phyloP scores from a whole-genome alignment of 2,329 filamentous ascomycete species.

The Aureobasidium pullulans region DNA sequence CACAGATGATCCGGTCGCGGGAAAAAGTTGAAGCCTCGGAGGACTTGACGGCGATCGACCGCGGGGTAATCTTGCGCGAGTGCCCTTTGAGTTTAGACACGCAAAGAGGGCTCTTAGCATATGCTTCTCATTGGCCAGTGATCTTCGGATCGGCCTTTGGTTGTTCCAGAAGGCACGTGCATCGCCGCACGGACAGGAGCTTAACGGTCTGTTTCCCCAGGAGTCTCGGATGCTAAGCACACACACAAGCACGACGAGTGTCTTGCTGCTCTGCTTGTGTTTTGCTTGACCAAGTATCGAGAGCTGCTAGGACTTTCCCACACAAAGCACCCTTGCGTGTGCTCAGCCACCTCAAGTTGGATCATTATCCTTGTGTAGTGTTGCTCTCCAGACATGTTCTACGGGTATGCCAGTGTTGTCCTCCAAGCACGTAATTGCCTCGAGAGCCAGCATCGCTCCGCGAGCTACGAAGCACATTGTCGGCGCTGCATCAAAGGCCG shows the following conservation, averaged over 20 bases:
- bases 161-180: conserved; percentile 1
- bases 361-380: too few species aligned
- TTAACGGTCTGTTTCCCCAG: too few species aligned
- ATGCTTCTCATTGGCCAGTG: neutral
- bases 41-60: neutral
- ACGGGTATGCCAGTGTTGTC: too few species aligned
- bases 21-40: neutral
- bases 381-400: too few species aligned
- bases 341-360: too few species aligned
- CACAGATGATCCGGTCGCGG: conserved; percentile 1
- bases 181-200: neutral
- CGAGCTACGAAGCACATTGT: neutral
- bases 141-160: neutral
- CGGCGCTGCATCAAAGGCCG: neutral
- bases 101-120: too few species aligned
- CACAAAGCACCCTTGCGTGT: too few species aligned
- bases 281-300: neutral
- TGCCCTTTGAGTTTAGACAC: too few species aligned
- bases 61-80: neutral
- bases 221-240: neutral
- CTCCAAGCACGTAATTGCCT: too few species aligned
- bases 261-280: neutral
- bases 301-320: neutral
- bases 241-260: neutral
- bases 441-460: too few species aligned